phyloP scores from a whole-genome alignment of 106 monocot species.

The Narthecium ossifragum region DNA sequence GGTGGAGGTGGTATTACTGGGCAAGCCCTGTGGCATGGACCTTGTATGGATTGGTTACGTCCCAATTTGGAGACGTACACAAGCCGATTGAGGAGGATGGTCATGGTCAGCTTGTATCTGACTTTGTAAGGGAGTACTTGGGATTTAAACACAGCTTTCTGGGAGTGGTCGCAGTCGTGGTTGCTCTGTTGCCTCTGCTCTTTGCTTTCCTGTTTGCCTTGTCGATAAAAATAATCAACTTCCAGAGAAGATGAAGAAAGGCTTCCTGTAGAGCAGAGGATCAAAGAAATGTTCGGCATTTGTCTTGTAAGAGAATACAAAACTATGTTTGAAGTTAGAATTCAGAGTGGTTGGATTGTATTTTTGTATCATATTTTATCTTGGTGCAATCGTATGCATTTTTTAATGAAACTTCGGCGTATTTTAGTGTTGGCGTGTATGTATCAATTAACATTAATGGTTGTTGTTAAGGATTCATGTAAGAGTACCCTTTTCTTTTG shows the following conservation, averaged over 20 bases:
- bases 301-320: too few relatives aligned
- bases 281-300: too few relatives aligned
- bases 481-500: too few relatives aligned
- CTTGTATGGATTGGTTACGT: slow-evolving; percentile 5
- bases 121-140: slow-evolving; percentile 21
- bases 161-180: slow-evolving; percentile 22
- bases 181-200: slow-evolving; percentile 19
- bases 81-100: not conserved
- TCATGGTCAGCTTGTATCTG: not conserved
- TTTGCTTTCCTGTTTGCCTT: slow-evolving; percentile 28
- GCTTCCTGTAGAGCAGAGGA: too few relatives aligned
- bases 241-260: slow-evolving; percentile 39
- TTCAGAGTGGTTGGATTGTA: too few relatives aligned
- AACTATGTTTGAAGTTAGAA: too few relatives aligned
- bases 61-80: slow-evolving; percentile 11
- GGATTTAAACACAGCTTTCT: slow-evolving; percentile 31
- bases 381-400: too few relatives aligned
- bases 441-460: too few relatives aligned
- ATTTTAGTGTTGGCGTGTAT: too few relatives aligned
- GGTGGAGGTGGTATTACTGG: slow-evolving; percentile 18
- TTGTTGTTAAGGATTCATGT: too few relatives aligned
- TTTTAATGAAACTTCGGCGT: too few relatives aligned
- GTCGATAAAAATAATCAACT: slow-evolving; percentile 30
- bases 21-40: slow-evolving; percentile 5
- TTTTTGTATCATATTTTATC: too few relatives aligned